Evolutionary conservation across 2,329 filamentous ascomycete genomes (phyloP), one percentile per base, ranked within the genome.

Genomic region (Monosporascus cannonballus): DNA sequence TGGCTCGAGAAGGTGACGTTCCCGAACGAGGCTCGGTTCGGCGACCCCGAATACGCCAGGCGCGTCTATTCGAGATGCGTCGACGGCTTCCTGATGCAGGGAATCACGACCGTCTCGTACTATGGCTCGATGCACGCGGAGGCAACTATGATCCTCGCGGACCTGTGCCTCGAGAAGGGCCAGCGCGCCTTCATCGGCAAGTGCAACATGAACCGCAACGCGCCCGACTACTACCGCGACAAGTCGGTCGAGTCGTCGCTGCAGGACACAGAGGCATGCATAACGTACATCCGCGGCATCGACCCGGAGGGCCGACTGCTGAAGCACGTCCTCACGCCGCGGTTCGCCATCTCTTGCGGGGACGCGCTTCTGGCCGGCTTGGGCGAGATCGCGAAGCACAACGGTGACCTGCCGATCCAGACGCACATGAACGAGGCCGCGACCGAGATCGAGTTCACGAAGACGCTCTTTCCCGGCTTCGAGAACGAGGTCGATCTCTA

Each of bases 381-480:
- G 1, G 84, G 84, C 0, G 61, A 68, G 2, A 74, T 87, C 24
- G 78, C 78, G 0, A 58, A 60, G 3, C 58, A 70, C 9, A 72
- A 85, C 52, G 69, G 70, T 0, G 64, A 73, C 1, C 62, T 86
- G 20, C 73, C 79, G 0, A 78, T 88, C 34, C 84, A 87, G 66
- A 86, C 83, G 3, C 84, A 87, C 63, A 86, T 87, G 70, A 81
- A 85, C 64, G 84, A 87, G 61, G 81, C 83, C 0, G 71, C 75
- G 59, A 77, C 83, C 54, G 84, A 87, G 64, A 80, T 84, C 50
- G 57, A 70, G 1, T 75, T 76, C 20, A 86, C 83, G 0, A 67
- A 65, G 7, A 64, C 71, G 1, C 67, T 87, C 2, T 86, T 85
- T 58, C 81, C 81, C 0, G 65, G 73, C 1, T 82, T 82, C 48